Conservation (phyloP, 805 yeast species). For the Brettanomyces nanus region DNA sequence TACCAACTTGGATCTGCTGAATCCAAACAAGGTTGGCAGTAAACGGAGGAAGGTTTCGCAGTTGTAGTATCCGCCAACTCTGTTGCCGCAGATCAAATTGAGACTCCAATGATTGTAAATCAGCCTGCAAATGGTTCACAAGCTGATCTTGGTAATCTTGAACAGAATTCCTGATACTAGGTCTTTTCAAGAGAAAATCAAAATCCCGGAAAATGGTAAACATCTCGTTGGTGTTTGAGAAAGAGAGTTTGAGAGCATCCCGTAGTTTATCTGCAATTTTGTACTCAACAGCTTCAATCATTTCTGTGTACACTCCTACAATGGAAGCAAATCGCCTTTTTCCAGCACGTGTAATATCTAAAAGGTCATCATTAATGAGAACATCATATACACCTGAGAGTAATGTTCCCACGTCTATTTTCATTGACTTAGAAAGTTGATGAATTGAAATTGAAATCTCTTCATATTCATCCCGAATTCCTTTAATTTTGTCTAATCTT, state of each 20-base stretch:
- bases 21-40: constrained; percentile 45
- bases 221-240: constrained; percentile 37
- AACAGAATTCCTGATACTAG: constrained; percentile 48
- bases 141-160: constrained; percentile 51
- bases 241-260: constrained; percentile 20
- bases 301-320: constrained; percentile 29
- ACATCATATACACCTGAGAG: neutral
- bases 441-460: constrained; percentile 28
- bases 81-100: constrained; percentile 26
- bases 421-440: constrained; percentile 4
- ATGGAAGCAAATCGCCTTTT: neutral
- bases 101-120: constrained; percentile 34
- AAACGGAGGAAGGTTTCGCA: constrained; percentile 39
- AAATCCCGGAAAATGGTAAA: constrained; percentile 43
- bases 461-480: constrained; percentile 47
- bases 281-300: constrained; percentile 38
- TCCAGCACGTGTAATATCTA: neutral
- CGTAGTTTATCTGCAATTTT: constrained; percentile 34
- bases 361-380: neutral
- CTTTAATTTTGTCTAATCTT: constrained; percentile 33
- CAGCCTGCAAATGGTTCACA: constrained; percentile 39
- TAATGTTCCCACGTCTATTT: neutral
- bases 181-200: constrained; percentile 40
- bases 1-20: constrained; percentile 38
- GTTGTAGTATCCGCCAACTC: constrained; percentile 26